Conservation (phyloP, 768 basidiomycete genomes). For the Favolaschia claudopus region DNA sequence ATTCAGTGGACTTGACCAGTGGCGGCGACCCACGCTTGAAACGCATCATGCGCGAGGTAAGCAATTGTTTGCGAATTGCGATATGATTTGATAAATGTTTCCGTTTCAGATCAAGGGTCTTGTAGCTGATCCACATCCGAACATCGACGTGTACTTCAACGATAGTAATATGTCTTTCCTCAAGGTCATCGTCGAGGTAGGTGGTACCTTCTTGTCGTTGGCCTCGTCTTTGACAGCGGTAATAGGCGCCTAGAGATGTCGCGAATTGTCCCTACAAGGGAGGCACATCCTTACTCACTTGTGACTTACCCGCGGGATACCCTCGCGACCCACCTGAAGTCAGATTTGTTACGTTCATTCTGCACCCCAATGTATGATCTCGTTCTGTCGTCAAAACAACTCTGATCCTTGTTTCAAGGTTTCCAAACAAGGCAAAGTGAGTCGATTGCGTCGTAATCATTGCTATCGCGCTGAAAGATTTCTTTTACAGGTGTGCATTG, state of each 20-base stretch:
- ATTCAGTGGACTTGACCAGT: neutral
- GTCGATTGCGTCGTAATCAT: neutral
- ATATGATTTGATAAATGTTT: neutral
- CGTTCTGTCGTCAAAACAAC: neutral
- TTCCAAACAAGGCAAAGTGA: conserved; percentile 40
- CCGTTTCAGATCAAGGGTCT: conserved; percentile 28
- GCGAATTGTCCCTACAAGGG: conserved; percentile 35
- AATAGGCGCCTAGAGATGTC: conserved; percentile 34
- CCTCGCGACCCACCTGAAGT: conserved; percentile 39
- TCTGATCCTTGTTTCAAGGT: conserved; percentile 24
- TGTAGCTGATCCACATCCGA: conserved; percentile 32
- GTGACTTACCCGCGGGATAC: conserved; percentile 34
- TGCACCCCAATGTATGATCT: conserved; percentile 37
- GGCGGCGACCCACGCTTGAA: conserved; percentile 29
- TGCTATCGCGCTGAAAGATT: neutral
- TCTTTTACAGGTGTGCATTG: conserved; percentile 32
- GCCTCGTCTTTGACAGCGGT: neutral
- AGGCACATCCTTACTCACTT: conserved; percentile 35
- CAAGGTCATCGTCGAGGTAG: conserved; percentile 36
- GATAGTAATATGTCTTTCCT: conserved; percentile 38
- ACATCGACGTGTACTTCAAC: conserved; percentile 36
- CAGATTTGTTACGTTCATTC: conserved; percentile 37
- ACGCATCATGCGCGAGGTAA: conserved; percentile 38
- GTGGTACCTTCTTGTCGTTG: neutral
- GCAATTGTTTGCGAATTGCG: too few species aligned